Evolutionary conservation across 1,139 yeast species (phyloP), one percentile per base, ranked within the genome.

Genomic region (Taphrina confusa): DNA sequence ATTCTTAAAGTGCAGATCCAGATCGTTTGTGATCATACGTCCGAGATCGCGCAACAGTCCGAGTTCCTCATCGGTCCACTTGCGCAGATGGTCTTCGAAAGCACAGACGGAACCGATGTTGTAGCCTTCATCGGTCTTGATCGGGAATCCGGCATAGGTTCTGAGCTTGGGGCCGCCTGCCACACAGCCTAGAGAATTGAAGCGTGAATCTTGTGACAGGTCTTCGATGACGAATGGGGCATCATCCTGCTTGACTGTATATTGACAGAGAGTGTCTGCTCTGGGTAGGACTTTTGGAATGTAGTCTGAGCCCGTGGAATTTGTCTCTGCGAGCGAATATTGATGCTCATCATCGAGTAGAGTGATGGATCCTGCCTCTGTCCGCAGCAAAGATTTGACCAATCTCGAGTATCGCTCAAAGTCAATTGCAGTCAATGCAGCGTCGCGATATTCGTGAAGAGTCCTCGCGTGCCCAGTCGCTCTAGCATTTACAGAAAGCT

Each of bases 101-200:
- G 46, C 57, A 40, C 57, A 52, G 20, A 52, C 49, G 11, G 57
- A 44, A 22, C 57, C 57, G 27, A 52, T 40, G 33, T 52, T 52
- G 39, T 40, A 36, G 3, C 57, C 57, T 14, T 40, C 49, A n/a
- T 23, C 34, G 1, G 57, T 40, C 25, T 16, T 37, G 11, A 52
- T 28, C 11, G 57, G 40, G 18, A 52, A 42, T 5, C 57, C 57
- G 16, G 57, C 57, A 31, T 52, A 52, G 23, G 49, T 20, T 20
- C 40, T n/a, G 16, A 52, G 30, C 16, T 40, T 33, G n/a, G 45
- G 49, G 5, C 16, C 50, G 6, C 25, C 40, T n/a, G 9, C 27
- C 14, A 52, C 57, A 11, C 33, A 39, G 5, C 27, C 49, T 2
- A 52, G 49, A 12, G 11, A 20, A 12, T 20, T n/a, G 28, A 42